Evolutionary conservation across 2,329 filamentous ascomycete species (phyloP), one percentile per base, ranked within the genome.

Genomic region (Alternaria gansuensis): DNA sequence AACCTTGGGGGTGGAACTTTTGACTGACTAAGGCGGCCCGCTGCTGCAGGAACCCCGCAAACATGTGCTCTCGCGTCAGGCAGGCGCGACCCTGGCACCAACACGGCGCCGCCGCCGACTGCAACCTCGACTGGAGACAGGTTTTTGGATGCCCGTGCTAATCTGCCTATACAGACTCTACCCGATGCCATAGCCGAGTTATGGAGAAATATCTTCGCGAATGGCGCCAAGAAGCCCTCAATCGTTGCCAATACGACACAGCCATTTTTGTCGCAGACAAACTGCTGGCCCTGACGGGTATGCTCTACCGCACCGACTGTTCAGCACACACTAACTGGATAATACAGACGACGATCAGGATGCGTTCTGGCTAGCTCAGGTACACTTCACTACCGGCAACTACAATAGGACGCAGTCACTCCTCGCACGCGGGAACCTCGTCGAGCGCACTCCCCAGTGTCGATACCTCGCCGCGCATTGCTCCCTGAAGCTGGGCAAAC

Each of bases 191-290:
- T 49, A 65, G 48, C 28, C n/a, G 33, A 10, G 56, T 26, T 63
- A 98, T 99, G 95, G 93, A 98, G 83, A 89, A 88, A 73, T 97
- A 94, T 79, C 85, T 99, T 74, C 90, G 93, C 76, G 90, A 91
- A 74, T 99, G 95, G 95, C 87, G 93, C 75, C 92, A 97, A 80
- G 93, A 97, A 82, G 93, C 94, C 75, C 83, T 97, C 73, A 94
- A 96, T 80, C 95, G 96, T 78, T 92, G 95, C 65, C 95, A 99
- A 77, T 93, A 97, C 78, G 94, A 98, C 66, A 92, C 94, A 33
- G 95, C 95, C 74, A 94, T 98, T 70, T 98, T 96, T 77, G 92
- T 98, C 65, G 95, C 93, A 64, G 95, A 99, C 84, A 99, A 99
- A 82, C 84, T 99, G 69, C 85, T 98, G 57, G 95, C 95, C 57